Percentiles rank a stretch among this genome's conserved stretches.
phyloP scores from a whole-genome alignment of 305 asterid genomes.

The Fraxinus latifolia region DNA sequence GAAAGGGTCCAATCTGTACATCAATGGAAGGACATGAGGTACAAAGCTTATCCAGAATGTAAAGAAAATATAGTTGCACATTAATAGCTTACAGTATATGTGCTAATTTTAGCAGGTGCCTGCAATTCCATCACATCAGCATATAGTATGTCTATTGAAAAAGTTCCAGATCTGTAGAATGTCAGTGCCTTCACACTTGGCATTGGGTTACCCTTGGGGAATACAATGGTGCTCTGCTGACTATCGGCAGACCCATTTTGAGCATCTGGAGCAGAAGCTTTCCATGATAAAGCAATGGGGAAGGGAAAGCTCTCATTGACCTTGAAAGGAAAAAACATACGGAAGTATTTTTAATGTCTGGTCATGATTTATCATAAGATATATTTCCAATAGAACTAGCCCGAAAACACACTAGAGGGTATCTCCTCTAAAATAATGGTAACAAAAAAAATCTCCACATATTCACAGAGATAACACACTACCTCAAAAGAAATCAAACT shows the following conservation, averaged over 20 bases:
- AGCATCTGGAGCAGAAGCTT: slow-evolving; percentile 56
- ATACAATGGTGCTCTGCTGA: slow-evolving; percentile 74
- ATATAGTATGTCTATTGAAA: slow-evolving; percentile 66
- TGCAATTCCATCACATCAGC: slow-evolving; percentile 77
- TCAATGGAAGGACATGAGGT: neutral
- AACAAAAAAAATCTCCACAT: neutral
- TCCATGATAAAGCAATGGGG: slow-evolving; percentile 82
- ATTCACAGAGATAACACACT: neutral
- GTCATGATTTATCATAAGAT: neutral
- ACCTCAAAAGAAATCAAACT: neutral
- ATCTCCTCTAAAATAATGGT: neutral
- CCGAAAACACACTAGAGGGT: neutral
- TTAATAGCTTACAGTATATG: slow-evolving; percentile 62
- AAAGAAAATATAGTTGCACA: neutral
- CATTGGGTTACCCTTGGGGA: slow-evolving; percentile 86
- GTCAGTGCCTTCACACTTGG: slow-evolving; percentile 97
- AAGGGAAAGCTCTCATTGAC: slow-evolving; percentile 79
- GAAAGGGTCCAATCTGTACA: slow-evolving; percentile 4
- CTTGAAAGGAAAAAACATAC: slow-evolving; percentile 35
- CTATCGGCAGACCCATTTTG: slow-evolving; percentile 60
- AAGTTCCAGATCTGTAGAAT: slow-evolving; percentile 74
- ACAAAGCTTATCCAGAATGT: neutral
- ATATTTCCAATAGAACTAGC: neutral
- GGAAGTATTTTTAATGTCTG: neutral
- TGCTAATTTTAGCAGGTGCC: slow-evolving; percentile 80